A percentile compares a stretch with the other conserved stretches of the same genome.
These are phyloP conservation scores for Penicillium fuscoglaucum DNA, from an alignment of 2,329 filamentous ascomycete species.

Conservation along the genomic window DNA sequence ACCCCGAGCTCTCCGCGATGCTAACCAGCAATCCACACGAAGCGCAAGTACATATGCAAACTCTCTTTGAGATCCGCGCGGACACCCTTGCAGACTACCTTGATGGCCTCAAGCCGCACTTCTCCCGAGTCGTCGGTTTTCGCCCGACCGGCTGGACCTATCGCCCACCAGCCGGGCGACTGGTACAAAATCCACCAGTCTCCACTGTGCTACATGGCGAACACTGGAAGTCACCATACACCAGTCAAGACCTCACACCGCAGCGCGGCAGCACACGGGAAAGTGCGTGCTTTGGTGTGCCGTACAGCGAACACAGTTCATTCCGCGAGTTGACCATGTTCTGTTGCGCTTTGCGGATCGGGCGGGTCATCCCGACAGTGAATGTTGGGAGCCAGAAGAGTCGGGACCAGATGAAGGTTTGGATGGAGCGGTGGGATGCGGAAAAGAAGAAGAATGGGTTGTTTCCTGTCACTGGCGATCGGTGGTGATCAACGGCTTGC, in stretches of 20 bases:
- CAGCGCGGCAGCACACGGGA: slow-evolving; percentile 81
- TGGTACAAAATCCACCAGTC: slow-evolving; percentile 63
- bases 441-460: slow-evolving; percentile 64
- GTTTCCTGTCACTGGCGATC: slow-evolving; percentile 47
- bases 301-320: slow-evolving; percentile 93
- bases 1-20: slow-evolving; percentile 73
- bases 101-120: slow-evolving; percentile 73
- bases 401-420: slow-evolving; percentile 65
- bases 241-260: slow-evolving; percentile 69
- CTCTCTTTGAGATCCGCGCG: slow-evolving; percentile 86
- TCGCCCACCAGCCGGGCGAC: slow-evolving; percentile 65
- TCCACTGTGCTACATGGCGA: slow-evolving; percentile 64
- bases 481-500: slow-evolving; percentile 25
- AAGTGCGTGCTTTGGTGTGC: slow-evolving; percentile 87
- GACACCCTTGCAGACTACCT: slow-evolving; percentile 91
- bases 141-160: slow-evolving; percentile 95
- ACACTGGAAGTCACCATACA: slow-evolving; percentile 75
- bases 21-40: slow-evolving; percentile 78
- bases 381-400: slow-evolving; percentile 70
- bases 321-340: slow-evolving; percentile 95
- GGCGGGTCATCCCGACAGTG: slow-evolving; percentile 89
- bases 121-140: slow-evolving; percentile 85
- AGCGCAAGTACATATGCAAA: slow-evolving; percentile 97
- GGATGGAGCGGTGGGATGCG: slow-evolving; percentile 64
- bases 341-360: slow-evolving; percentile 80